Percentiles rank a stretch among this genome's conserved stretches.
Conservation (phyloP, 768 basidiomycete genomes). For the Suillus alpinus region DNA sequence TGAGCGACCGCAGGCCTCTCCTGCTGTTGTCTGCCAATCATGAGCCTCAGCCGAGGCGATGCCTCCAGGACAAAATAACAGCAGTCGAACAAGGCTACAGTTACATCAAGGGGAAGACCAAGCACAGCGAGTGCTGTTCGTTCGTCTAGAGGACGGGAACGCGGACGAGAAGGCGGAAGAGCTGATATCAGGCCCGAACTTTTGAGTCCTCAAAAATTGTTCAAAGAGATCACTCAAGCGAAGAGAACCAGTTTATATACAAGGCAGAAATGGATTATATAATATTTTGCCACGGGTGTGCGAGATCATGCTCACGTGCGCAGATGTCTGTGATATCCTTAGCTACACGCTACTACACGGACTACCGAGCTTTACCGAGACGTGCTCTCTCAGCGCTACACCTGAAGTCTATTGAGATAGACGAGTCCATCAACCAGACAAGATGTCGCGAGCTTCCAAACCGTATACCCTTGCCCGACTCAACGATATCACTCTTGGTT, state of each 20-base stretch:
- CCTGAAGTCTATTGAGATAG: not conserved
- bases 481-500: conserved; percentile 65
- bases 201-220: conserved; percentile 83
- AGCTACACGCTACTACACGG: not conserved
- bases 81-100: conserved; percentile 40
- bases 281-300: not conserved
- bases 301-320: not conserved
- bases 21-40: conserved; percentile 44
- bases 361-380: not conserved
- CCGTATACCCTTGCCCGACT: conserved; percentile 44
- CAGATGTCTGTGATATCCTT: not conserved
- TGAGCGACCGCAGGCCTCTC: conserved; percentile 31
- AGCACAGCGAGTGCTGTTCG: conserved; percentile 34
- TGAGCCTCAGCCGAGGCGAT: conserved; percentile 73
- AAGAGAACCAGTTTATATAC: not conserved
- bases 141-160: conserved; percentile 87
- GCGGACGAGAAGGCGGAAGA: conserved; percentile 87
- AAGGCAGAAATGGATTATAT: not conserved
- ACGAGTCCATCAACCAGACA: not conserved
- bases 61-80: conserved; percentile 52
- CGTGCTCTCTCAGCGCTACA: not conserved
- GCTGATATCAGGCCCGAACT: conserved; percentile 87
- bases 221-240: conserved; percentile 31
- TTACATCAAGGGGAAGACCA: conserved; percentile 32
- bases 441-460: conserved; percentile 53